Base-by-base conservation (phyloP, 495 filamentous ascomycete genomes). In the Hypoxylon lenormandii region DNA sequence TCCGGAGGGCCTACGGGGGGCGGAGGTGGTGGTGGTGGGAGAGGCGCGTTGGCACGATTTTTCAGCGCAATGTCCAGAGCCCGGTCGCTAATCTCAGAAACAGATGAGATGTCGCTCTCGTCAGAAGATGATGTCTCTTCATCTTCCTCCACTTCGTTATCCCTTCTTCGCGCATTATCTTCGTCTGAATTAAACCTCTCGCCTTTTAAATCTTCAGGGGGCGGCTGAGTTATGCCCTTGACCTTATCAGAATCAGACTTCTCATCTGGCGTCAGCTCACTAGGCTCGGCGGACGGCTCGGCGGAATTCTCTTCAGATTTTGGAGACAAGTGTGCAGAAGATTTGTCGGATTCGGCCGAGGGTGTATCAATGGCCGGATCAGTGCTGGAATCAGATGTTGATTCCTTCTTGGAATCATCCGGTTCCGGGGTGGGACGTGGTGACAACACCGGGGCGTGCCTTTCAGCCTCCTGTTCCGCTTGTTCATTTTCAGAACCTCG, bases 21-120 rank as follows among this genome's bases (percentile, higher is more conserved):
- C 5, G 40, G 49, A 6, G 69, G 65, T 12, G 48, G 43, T 0
- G 64, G 50, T 18, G 66, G 58, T 7, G 21, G 53, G 4, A 48
- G 11, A 3, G 60, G 51, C n/a, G 36, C 15, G 0, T 50, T 50
- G 5, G 66, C 49, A 33, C 42, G 72, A 1, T 4, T 36, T 26
- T 73, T 57, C 16, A 74, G 50, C n/a, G 48, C 49, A 47, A 74
- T 72, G 47, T 83, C 79, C 2, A 79, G 68, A 16, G 74, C 76
- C 12, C 47, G 51, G 0, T 80, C 78, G 12, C 78, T 79, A 23
- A 78, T 60, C 5, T 78, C 76, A 0, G 80, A 82, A 4, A 75
- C 28, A 12, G 72, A 78, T 19, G 77, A 79, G 47, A 79, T 22
- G 52, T 73, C 75, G 51, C 49, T 61, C 21, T 69, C 74, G 4